Base-by-base conservation (phyloP, 768 basidiomycete species). In the Amanita thiersii region DNA sequence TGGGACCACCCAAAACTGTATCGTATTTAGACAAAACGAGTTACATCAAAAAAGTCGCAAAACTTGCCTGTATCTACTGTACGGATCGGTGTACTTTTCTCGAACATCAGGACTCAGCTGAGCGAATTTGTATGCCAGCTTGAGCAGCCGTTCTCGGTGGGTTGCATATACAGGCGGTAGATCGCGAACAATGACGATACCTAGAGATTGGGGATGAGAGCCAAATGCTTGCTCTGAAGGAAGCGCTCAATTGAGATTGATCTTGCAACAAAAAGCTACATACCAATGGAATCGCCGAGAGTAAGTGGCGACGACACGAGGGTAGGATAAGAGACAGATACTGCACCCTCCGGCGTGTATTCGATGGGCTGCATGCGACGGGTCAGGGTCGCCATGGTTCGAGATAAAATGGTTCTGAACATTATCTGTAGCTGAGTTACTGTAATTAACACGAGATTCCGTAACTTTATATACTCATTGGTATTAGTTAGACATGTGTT, bases 1-100 rank as follows among this genome's bases (percentile, higher is more conserved):
- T 94, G 88, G 32, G 85, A 88, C 94, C 94, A 98, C n/a, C 94
- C 94, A 59, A 92, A 97, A 56, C 83, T 86, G n/a, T n/a, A 23
- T 3, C 39, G 8, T 20, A 37, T 14, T 24, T 11, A 46, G n/a
- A 9, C 31, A 19, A 29, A 17, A 29, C 17, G 32, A 20, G 18
- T n/a, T 21, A 4, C 19, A 21, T 8, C 5, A 14, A 3, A 8
- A 14, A n/a, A 18, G 19, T 28, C 8, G 4, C n/a, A 6, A 28
- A 14, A 56, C 72, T 38, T 47, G 85, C 84, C 86, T 86, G 55
- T 89, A 96, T 43, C 72, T 75, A 50, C 79, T 85, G 18, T 60
- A 63, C 1, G 79, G 66, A 59, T 92, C 81, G 15, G 79, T 73
- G 53, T 88, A 88, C 41, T 73, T 74, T 57, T 96, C 90, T 35